These are phyloP conservation scores for Triticum timopheevii DNA, from an alignment of 176 grass and related monocot species.

Conservation along the genomic window DNA sequence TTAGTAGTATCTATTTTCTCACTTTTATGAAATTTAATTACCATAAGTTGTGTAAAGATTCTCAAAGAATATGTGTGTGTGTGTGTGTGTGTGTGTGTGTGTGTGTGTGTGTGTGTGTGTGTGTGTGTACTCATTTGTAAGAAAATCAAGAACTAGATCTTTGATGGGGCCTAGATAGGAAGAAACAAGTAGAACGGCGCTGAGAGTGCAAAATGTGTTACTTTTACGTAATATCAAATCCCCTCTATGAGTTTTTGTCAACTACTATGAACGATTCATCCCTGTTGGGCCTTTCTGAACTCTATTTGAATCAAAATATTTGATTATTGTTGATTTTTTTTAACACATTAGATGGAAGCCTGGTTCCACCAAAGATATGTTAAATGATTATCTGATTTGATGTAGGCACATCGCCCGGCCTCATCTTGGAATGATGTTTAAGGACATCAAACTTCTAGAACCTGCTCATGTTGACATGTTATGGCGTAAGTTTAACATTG, in stretches of 20 bases:
- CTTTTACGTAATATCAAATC: not conserved
- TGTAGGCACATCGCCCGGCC: not conserved
- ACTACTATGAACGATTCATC: not conserved
- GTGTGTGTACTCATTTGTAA: not conserved
- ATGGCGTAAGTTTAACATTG: not conserved
- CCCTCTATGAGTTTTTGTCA: not conserved
- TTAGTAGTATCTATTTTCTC: not conserved
- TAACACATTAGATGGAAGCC: not conserved
- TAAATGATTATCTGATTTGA: not conserved
- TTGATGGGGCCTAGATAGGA: too few relatives aligned
- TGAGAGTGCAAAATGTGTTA: not conserved
- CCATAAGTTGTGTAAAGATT: not conserved
- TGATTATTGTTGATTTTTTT: not conserved
- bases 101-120: too few relatives aligned
- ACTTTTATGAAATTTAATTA: not conserved
- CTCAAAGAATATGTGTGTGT: not conserved
- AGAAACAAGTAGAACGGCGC: not conserved
- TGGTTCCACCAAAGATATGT: not conserved
- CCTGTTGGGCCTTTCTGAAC: not conserved
- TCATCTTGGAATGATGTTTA: constrained; percentile 15
- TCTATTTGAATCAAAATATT: not conserved
- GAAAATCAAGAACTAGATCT: not conserved
- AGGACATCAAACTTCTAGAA: constrained; percentile 19
- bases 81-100: too few relatives aligned
- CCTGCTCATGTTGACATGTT: not conserved